A percentile compares a stretch with the other conserved stretches of the same genome.
These are phyloP conservation scores for Mortierella sp. DNA, from an alignment of 371 early-diverging fungal species.

Conservation along the genomic window DNA sequence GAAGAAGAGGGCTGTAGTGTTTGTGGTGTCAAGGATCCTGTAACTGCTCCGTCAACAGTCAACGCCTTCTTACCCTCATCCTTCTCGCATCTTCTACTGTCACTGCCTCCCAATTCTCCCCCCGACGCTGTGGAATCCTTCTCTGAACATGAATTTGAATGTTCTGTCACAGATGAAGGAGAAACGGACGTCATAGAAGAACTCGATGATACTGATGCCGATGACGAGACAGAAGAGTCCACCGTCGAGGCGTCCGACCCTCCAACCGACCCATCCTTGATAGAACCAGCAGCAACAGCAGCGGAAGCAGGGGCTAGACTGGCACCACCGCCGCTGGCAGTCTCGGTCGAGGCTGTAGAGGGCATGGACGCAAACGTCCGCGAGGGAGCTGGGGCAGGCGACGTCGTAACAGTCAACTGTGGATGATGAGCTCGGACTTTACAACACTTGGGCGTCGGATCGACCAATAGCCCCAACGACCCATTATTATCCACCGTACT, in stretches of 20 bases:
- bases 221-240: neutral
- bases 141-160: neutral
- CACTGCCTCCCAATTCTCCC: neutral
- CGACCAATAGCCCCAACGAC: constrained; percentile 22
- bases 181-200: neutral
- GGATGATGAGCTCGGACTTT: constrained; percentile 4
- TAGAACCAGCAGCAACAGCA: neutral
- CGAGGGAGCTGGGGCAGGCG: neutral
- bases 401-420: neutral
- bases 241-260: neutral
- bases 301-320: neutral
- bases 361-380: neutral
- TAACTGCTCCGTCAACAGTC: neutral
- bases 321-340: neutral
- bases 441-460: constrained; percentile 29
- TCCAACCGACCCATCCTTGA: neutral
- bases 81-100: neutral
- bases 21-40: neutral
- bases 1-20: neutral
- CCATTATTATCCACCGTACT: constrained; percentile 11
- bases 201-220: neutral
- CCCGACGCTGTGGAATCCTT: neutral
- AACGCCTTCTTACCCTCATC: neutral
- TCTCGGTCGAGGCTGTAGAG: neutral
- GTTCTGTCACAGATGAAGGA: neutral